Conservation (phyloP, 1,284 basidiomycete genomes). For the Exobasidium cylindrosporum region DNA sequence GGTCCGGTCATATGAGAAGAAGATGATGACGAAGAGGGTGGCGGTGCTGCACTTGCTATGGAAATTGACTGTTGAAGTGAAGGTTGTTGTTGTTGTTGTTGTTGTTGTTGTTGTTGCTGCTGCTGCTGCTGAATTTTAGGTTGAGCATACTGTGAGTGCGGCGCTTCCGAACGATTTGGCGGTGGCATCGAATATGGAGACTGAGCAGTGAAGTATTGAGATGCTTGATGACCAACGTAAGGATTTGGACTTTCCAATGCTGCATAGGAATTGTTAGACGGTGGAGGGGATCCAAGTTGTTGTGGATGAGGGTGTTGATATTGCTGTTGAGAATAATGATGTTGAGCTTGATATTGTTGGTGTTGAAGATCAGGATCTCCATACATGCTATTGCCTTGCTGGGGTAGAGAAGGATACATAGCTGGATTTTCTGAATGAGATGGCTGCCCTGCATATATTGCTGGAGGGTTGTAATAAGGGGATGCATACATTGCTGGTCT, state of each 20-base stretch:
- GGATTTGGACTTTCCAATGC: not conserved
- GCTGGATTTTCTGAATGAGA: not conserved
- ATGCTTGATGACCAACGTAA: not conserved
- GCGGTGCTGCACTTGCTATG: not conserved
- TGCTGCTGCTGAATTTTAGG: not conserved
- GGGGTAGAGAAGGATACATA: not conserved
- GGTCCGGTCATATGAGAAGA: not conserved
- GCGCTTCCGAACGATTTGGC: not conserved
- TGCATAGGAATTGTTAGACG: not conserved
- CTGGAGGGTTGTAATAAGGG: not conserved
- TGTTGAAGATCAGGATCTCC: not conserved
- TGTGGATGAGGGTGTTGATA: not conserved
- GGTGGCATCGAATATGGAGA: not conserved
- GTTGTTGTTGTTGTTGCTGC: not conserved
- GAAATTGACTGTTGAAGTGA: not conserved
- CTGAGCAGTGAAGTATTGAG: slow-evolving; percentile 1
- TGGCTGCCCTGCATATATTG: not conserved
- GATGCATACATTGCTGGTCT: slow-evolving; percentile 7
- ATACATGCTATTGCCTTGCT: not conserved
- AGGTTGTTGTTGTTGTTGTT: not conserved
- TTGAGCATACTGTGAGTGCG: not conserved
- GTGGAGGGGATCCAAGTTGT: not conserved
- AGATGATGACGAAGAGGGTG: not conserved
- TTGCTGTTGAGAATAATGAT: not conserved
- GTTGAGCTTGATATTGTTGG: not conserved